These are phyloP conservation scores for Potentilla sterilis DNA, from an alignment of 306 rosid genomes.

Conservation along the genomic window DNA sequence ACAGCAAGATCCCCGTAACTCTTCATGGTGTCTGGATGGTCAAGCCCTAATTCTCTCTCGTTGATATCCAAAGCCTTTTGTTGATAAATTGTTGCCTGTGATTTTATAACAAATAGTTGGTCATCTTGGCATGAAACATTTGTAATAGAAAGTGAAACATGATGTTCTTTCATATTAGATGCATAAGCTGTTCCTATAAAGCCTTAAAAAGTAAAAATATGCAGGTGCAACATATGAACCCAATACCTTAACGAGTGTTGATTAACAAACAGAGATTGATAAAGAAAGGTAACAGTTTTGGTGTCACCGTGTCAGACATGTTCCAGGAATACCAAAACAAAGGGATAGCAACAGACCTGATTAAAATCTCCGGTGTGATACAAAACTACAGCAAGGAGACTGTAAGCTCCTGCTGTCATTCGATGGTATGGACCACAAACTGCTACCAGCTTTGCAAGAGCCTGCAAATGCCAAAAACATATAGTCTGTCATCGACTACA, in stretches of 20 bases:
- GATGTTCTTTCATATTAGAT: neutral
- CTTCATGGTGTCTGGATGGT: slow-evolving; percentile 99
- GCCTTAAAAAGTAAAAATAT: neutral
- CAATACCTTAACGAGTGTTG: neutral
- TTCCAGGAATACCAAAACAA: slow-evolving; percentile 35
- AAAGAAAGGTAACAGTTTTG: neutral
- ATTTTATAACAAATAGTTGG: slow-evolving; percentile 30
- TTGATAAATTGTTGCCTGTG: slow-evolving; percentile 95
- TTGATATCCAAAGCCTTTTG: slow-evolving; percentile 97
- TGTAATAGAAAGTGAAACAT: neutral
- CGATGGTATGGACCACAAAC: slow-evolving; percentile 99
- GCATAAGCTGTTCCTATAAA: neutral
- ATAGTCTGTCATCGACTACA: slow-evolving; percentile 20
- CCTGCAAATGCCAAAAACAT: slow-evolving; percentile 50
- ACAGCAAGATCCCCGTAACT: slow-evolving; percentile 99
- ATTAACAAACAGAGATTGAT: neutral
- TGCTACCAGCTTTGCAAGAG: slow-evolving; percentile 92
- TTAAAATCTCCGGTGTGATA: slow-evolving; percentile 99
- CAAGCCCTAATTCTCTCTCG: slow-evolving; percentile 97
- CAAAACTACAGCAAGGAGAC: slow-evolving; percentile 97
- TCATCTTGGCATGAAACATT: slow-evolving; percentile 25
- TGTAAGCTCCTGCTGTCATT: slow-evolving; percentile 98
- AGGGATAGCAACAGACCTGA: slow-evolving; percentile 59
- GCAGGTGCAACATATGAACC: neutral
- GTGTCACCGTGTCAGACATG: neutral